phyloP scores from a whole-genome alignment of 495 filamentous ascomycete species.

The Chlorociboria aeruginascens region DNA sequence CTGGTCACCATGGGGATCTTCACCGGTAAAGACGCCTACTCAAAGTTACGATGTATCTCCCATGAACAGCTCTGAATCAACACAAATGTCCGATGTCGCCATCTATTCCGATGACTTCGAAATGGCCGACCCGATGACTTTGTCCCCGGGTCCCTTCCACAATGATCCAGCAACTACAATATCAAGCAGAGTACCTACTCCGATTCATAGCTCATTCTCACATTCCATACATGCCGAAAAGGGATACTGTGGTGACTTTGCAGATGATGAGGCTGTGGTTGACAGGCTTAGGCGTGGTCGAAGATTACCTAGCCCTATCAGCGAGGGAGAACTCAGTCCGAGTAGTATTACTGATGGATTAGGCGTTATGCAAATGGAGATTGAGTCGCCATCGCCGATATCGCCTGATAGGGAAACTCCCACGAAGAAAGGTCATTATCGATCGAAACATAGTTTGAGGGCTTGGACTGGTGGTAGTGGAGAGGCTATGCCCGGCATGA shows the following conservation, averaged over 20 bases:
- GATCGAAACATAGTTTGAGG: slow-evolving; percentile 20
- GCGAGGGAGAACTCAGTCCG: slow-evolving; percentile 19
- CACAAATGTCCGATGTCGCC: slow-evolving; percentile 6
- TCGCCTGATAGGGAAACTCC: slow-evolving; percentile 8
- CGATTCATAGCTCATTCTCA: slow-evolving; percentile 20
- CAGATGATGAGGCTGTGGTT: slow-evolving; percentile 16
- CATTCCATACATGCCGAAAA: slow-evolving; percentile 15
- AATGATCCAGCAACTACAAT: slow-evolving; percentile 14
- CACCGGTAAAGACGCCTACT: slow-evolving; percentile 7
- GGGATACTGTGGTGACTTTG: slow-evolving; percentile 4
- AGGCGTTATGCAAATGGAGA: slow-evolving; percentile 21
- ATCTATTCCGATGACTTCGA: slow-evolving; percentile 17
- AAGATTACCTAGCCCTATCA: slow-evolving; percentile 20
- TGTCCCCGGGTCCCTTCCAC: slow-evolving; percentile 16
- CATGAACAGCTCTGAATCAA: slow-evolving; percentile 11
- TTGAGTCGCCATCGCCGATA: slow-evolving; percentile 5
- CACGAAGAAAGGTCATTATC: slow-evolving; percentile 19
- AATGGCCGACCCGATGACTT: slow-evolving; percentile 15
- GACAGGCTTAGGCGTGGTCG: slow-evolving; percentile 12
- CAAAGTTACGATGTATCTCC: slow-evolving; percentile 10
- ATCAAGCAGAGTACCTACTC: slow-evolving; percentile 19
- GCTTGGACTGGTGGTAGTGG: slow-evolving; percentile 14
- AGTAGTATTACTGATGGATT: slow-evolving; percentile 18
- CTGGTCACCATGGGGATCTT: slow-evolving; percentile 16
- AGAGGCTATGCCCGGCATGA: slow-evolving; percentile 28